Evolutionary conservation across 306 rosid genomes (phyloP).

Genomic region (Hippophae tibetana): DNA sequence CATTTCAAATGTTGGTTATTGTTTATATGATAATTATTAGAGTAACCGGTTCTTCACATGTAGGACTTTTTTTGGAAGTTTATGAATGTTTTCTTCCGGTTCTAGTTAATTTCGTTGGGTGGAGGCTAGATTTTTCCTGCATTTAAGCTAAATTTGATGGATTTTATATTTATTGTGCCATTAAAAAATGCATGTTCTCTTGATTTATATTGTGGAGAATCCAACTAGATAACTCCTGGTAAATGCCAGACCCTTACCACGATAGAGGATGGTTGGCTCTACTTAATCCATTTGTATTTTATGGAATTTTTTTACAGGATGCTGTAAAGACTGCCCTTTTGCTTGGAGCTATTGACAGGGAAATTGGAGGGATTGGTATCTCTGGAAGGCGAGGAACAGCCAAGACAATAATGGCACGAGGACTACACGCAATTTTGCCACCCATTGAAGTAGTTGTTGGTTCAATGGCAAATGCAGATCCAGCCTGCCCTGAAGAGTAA

Average conservation of each 20-base stretch:
- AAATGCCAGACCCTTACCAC: too few relatives aligned
- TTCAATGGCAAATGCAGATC: conserved; percentile 91
- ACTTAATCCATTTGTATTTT: not conserved
- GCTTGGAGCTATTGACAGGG: conserved; percentile 85
- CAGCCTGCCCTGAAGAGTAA: conserved; percentile 78
- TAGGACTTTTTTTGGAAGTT: not conserved
- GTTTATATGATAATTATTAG: not conserved
- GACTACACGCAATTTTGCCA: conserved; percentile 80
- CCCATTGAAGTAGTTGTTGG: conserved; percentile 87
- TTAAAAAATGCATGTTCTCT: too few relatives aligned
- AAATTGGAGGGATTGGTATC: conserved; percentile 89
- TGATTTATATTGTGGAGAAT: too few relatives aligned
- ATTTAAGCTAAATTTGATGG: not conserved
- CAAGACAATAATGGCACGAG: conserved; percentile 92
- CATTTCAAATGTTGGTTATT: not conserved
- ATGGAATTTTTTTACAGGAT: conserved; percentile 47
- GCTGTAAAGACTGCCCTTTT: conserved; percentile 85
- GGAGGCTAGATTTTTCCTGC: not conserved
- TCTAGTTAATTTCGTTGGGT: too few relatives aligned
- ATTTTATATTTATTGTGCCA: too few relatives aligned
- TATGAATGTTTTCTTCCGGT: not conserved
- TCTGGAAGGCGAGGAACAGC: conserved; percentile 91
- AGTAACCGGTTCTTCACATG: not conserved
- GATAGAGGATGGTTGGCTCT: not conserved
- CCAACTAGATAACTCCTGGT: too few relatives aligned